Evolutionary conservation across 306 rosid species (phyloP), one percentile per base, ranked within the genome.

Genomic region (Castanospermum australe): DNA sequence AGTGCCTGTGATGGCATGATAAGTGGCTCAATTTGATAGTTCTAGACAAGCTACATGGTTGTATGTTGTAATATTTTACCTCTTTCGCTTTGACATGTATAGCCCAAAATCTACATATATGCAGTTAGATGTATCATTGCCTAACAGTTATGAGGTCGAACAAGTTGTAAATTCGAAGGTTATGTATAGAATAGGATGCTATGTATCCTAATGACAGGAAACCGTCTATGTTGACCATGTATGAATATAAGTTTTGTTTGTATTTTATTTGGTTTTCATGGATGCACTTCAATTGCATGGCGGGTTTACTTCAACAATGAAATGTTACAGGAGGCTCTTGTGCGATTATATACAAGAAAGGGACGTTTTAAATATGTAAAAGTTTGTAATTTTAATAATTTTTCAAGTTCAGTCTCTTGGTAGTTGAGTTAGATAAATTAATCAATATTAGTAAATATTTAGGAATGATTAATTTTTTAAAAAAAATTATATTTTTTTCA

Each of bases 71-170:
- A 48, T 75, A 74, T 68, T 60, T 51, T 63, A 45, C 80, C 20
- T 22, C 78, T 82, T 72, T 73, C n/a, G 4, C 36, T 72, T 78
- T 83, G 88, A 77, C 87, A 54, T 87, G 85, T 83, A 80, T 64
- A 82, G 87, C 83, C 76, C 74, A 82, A 69, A 82, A 83, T 83
- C 62, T 63, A 44, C 52, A 60, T 79, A 60, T 76, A 67, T 75
- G 88, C 75, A 71, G 77, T 51, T 75, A 73, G 83, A 81, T 86
- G 77, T 81, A 81, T 66, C 75, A 76, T 65, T 71, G 83, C 48
- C 60, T 54, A 55, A 57, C 67, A 66, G 74, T 60, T 48, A 33
- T 72, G 41, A 61, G 83, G 83, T 71, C 69, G 38, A 73, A 77
- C 79, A 67, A 61, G 54, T 80, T 83, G 87, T 83, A 82, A 80